Percentiles rank a stretch among this genome's conserved stretches.
phyloP scores from a whole-genome alignment of 805 yeast genomes.

The Ogataea parapolymorpha region DNA sequence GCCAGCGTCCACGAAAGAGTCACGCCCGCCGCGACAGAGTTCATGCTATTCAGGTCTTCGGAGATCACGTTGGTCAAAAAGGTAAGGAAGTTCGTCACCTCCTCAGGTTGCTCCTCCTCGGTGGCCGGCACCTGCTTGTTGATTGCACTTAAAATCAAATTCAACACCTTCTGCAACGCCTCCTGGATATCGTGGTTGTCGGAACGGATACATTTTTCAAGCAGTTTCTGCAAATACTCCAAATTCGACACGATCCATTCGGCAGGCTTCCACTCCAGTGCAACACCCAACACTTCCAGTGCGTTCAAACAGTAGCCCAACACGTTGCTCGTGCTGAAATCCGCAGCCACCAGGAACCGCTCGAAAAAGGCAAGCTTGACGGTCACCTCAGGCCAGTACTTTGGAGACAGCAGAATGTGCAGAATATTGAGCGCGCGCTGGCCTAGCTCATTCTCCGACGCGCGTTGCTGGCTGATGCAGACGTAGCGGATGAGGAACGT shows the following conservation, averaged over 20 bases:
- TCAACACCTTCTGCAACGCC: slow-evolving; percentile 70
- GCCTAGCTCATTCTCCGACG: slow-evolving; percentile 79
- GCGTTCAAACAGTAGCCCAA: slow-evolving; percentile 86
- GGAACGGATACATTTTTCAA: slow-evolving; percentile 78
- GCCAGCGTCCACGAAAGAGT: slow-evolving; percentile 80
- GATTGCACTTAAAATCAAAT: slow-evolving; percentile 66
- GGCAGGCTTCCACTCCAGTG: slow-evolving; percentile 70
- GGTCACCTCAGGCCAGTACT: slow-evolving; percentile 84
- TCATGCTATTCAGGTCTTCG: slow-evolving; percentile 68
- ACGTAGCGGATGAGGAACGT: slow-evolving; percentile 85
- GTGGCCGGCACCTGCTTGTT: slow-evolving; percentile 39
- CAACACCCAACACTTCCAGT: slow-evolving; percentile 80
- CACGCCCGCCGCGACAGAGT: slow-evolving; percentile 84
- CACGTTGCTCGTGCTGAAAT: slow-evolving; percentile 62
- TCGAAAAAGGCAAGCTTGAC: slow-evolving; percentile 87
- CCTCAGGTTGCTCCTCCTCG: slow-evolving; percentile 58
- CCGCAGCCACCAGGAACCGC: slow-evolving; percentile 76
- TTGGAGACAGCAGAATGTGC: slow-evolving; percentile 65
- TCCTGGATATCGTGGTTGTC: slow-evolving; percentile 87
- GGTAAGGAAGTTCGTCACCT: slow-evolving; percentile 57
- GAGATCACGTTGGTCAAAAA: slow-evolving; percentile 65
- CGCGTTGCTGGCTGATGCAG: slow-evolving; percentile 80
- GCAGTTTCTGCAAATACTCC: slow-evolving; percentile 61
- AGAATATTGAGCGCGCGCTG: slow-evolving; percentile 77
- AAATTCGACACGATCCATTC: slow-evolving; percentile 79